Conservation (phyloP, 257 asterid species). For the Solanum corneliomulleri region DNA sequence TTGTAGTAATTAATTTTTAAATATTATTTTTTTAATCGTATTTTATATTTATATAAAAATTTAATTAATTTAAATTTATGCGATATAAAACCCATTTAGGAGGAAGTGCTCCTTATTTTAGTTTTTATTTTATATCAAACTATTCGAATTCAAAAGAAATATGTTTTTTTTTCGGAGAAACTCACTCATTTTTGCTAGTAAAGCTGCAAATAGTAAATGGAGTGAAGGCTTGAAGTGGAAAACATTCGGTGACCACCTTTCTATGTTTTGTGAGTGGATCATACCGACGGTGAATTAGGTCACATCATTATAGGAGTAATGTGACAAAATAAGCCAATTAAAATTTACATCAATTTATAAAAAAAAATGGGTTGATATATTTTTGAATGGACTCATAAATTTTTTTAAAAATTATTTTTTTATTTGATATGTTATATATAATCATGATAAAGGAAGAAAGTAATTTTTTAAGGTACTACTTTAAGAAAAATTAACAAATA, state of each 20-base stretch:
- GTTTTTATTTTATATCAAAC: no score
- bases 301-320: not conserved
- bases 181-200: not conserved
- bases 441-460: not conserved
- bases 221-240: not conserved
- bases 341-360: no score
- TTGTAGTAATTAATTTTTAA: not conserved
- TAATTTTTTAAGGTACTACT: not conserved
- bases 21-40: no score
- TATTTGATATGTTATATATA: not conserved
- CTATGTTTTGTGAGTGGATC: not conserved
- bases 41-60: no score
- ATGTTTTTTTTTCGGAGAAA: not conserved
- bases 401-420: no score
- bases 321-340: not conserved
- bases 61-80: no score
- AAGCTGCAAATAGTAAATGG: not conserved
- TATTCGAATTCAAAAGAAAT: no score
- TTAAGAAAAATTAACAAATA: no score
- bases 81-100: fast-evolving
- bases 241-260: not conserved
- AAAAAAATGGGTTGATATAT: no score
- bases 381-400: no score
- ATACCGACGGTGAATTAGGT: not conserved
- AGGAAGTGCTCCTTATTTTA: fast-evolving